These are phyloP conservation scores for Eucalyptus erythrocorys DNA, from an alignment of 345 rosid species.

Conservation along the genomic window DNA sequence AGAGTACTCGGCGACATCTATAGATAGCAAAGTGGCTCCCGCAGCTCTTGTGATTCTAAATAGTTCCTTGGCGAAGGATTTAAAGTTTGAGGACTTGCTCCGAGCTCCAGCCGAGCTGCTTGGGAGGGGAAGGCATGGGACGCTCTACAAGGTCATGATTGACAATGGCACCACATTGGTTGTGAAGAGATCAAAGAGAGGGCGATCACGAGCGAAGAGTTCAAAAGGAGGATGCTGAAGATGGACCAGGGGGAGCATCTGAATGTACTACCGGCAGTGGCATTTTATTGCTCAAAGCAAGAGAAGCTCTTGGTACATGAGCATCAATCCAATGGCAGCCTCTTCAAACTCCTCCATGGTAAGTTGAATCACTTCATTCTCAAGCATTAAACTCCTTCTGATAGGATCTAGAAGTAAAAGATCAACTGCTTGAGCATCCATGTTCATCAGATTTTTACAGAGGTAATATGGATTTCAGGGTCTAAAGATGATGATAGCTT, in stretches of 20 bases:
- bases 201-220: neutral
- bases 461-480: neutral
- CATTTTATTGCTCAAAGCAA: conserved; percentile 1
- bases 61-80: neutral
- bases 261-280: neutral
- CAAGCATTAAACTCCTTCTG: neutral
- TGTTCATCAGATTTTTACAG: neutral
- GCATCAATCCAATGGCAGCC: conserved; percentile 8
- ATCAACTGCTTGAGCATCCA: neutral
- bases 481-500: neutral
- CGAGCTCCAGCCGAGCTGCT: neutral
- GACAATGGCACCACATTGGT: neutral
- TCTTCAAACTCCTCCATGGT: conserved; percentile 7
- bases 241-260: neutral
- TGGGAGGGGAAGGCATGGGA: neutral
- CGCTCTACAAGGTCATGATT: conserved; percentile 4
- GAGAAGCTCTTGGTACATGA: conserved; percentile 7
- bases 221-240: conserved; percentile 5
- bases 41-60: neutral
- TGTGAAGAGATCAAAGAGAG: conserved; percentile 3
- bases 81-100: conserved; percentile 3
- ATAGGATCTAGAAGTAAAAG: neutral
- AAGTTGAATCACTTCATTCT: neutral
- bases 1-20: neutral
- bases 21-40: neutral